Evolutionary conservation across 2,329 filamentous ascomycete species (phyloP), one percentile per base, ranked within the genome.

Genomic region (Blastomyces percursus): DNA sequence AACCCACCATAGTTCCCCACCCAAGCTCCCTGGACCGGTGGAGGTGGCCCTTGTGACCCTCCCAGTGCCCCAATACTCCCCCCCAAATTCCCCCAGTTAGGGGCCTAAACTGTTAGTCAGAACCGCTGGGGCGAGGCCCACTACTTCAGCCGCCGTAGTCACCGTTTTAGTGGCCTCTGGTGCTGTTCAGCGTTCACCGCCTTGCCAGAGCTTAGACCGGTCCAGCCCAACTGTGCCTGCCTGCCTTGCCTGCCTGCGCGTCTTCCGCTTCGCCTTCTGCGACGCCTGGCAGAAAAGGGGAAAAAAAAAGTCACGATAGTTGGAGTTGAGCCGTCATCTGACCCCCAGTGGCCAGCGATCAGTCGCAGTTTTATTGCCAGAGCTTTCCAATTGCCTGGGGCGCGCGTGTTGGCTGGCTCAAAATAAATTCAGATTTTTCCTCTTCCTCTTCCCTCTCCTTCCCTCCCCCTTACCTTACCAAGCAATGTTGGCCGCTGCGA

Each of bases 401-500:
- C n/a, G n/a, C n/a, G n/a, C 4, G 27, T 30, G 27, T 30, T 8
- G 58, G 42, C 32, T 8, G 58, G 42, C 32, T 38, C 19, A 40
- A n/a, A 46, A 50, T 24, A n/a, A 50, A 54, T 27, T 38, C 52
- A 7, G 42, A 21, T 42, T 59, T 46, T 50, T 55, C 46, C 24
- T 46, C 44, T 58, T 42, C 16, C 32, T 27, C 32, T 27, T 11
- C 35, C 27, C 27, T n/a, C 27, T 30, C 4, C 27, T 30, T 24
- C 27, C 48, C 51, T 9, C 40, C 2, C 35, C 32, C n/a, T 51
- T 48, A 38, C 27, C 38, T 1, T 19, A 35, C 27, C 56, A 35
- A 62, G 60, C 56, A 38, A 62, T 62, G 61, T 21, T 62, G 44
- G n/a, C 50, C 40, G 21, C 54, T 32, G 44, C 54, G 21, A 51